Conservation (phyloP, 495 filamentous ascomycete species). For the Hypoxylon lenormandii region DNA sequence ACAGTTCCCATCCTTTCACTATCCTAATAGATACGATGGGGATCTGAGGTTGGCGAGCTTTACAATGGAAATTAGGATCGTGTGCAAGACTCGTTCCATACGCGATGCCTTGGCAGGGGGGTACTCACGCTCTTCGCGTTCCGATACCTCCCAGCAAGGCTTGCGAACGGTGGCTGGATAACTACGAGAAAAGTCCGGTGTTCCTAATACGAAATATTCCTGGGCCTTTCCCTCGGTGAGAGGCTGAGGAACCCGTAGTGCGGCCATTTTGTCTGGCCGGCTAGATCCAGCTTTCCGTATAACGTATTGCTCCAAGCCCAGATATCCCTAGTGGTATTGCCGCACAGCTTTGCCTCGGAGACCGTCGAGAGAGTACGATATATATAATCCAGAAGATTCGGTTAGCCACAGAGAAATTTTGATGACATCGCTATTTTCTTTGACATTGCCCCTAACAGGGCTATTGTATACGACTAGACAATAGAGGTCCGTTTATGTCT, state of each 20-base stretch:
- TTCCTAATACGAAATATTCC: neutral
- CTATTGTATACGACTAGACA: no score
- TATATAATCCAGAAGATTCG: no score
- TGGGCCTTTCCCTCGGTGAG: neutral
- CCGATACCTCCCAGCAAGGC: neutral
- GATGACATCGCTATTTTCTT: no score
- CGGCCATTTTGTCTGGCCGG: neutral
- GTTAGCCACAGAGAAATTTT: no score
- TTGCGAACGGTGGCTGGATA: neutral
- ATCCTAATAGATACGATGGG: no score
- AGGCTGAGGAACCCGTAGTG: conserved; percentile 1
- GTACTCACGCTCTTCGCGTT: neutral
- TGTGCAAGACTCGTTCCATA: neutral
- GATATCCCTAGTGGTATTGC: no score
- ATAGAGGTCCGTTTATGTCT: no score
- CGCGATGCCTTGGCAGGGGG: neutral
- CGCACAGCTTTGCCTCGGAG: no score
- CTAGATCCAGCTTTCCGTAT: neutral
- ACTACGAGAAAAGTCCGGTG: conserved; percentile 2
- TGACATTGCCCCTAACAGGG: no score
- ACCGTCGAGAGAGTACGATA: no score
- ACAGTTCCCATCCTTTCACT: no score
- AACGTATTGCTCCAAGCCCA: neutral
- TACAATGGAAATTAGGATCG: neutral
- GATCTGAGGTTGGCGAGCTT: neutral